Evolutionary conservation across 2,329 filamentous ascomycete species (phyloP), one percentile per base, ranked within the genome.

Genomic region (Aspergillus jensenii): DNA sequence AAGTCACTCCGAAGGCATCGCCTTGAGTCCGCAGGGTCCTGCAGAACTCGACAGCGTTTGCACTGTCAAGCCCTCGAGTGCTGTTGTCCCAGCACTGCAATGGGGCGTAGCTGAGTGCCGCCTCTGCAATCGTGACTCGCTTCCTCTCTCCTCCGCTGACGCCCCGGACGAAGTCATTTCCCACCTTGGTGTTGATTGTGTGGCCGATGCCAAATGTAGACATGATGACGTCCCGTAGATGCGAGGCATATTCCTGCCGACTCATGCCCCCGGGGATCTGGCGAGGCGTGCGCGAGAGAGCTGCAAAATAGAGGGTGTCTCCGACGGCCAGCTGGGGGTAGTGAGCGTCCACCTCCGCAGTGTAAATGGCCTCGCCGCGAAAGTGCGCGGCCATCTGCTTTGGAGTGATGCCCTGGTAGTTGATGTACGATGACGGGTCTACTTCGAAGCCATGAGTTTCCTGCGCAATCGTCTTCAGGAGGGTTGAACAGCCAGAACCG

Each of bases 81-180:
- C 73, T 64, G 65, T 80, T 70, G 50, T 77, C 74, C 74, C 74
- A 76, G 43, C 65, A 68, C 54, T 71, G 65, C 12, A 71, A 48
- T 8, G 64, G 78, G 63, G 76, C 71, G 70, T 78, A 73, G 65
- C 74, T 71, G 33, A 79, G 67, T 65, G 60, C 56, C 7, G 65
- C 64, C 60, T 86, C 84, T 6, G 83, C 81, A 55, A 86, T 84
- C n/a, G 74, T 79, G 3, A 85, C 82, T 65, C 83, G 78, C 67
- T 85, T 85, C 46, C 82, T 70, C 59, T 84, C 81, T 21, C 83
- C 83, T 55, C 84, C 84, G 52, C 79, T 82, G 3, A 86, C 83
- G 23, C 84, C 83, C 3, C 82, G 81, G 9, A 85, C 76, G 55
- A 81, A 84, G 27, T 84, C 81, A 58, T 82, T 68, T 2, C 72